Evolutionary conservation across 1,284 basidiomycete species (phyloP), one percentile per base, ranked within the genome.

Genomic region (Prillingera fragicola): DNA sequence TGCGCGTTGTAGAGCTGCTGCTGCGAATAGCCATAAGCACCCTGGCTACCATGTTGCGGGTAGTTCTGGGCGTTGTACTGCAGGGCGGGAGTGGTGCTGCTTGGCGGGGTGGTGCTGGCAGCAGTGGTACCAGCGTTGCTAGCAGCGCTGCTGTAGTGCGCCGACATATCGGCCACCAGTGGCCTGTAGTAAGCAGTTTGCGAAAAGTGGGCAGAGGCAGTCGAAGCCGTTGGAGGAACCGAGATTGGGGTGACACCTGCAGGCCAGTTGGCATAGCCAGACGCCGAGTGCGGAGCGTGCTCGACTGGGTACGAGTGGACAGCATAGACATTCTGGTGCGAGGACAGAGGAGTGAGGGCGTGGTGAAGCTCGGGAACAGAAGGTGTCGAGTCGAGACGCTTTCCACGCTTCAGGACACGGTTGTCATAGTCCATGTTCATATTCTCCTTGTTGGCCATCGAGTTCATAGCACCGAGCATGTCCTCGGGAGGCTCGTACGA

Each of bases 401-500:
- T 52, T 37, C 41, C 47, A 23, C 50, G 46, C 46, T 52, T 52
- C 28, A 45, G 33, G 18, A 39, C 29, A 18, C 46, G 46, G 26
- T 36, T 32, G 35, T 38, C 45, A 29, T 32, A 45, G 45, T 45
- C 45, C 23, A 48, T 19, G 31, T 52, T 52, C 23, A 48, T 19
- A 27, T 52, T 52, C 46, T 52, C 50, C 50, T 52, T 52, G 50
- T 45, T 38, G 33, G 36, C 33, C n/a, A n/a, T n/a, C n/a, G n/a
- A n/a, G n/a, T n/a, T n/a, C n/a, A n/a, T n/a, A n/a, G n/a, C n/a
- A 29, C 18, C 18, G 21, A 32, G 26, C 19, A 48, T 23, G 19
- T 35, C 21, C n/a, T 33, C 33, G 17, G 43, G 38, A 4, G 41
- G 31, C 29, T 51, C 49, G 19, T 43, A 46, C 17, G 15, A 5